Evolutionary conservation across 2,329 filamentous ascomycete species (phyloP).

Genomic region (Monilinia laxa): DNA sequence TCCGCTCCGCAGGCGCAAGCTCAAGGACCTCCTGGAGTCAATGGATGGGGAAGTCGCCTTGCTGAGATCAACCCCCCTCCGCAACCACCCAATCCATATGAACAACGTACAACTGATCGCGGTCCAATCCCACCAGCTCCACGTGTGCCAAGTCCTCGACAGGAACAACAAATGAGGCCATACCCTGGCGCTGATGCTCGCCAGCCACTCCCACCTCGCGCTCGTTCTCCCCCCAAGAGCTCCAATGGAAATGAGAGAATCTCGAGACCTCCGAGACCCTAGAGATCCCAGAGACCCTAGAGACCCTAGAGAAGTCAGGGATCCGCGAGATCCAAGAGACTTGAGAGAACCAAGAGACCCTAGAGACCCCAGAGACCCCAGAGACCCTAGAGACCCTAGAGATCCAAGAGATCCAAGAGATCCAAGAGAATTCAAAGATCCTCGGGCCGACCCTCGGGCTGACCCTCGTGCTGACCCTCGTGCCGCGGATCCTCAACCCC

Average conservation of each 20-base stretch:
- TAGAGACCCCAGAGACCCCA: constrained; percentile 2
- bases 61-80: constrained; percentile 77
- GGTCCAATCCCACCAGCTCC: constrained; percentile 68
- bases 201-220: constrained; percentile 53
- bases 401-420: constrained; percentile 5
- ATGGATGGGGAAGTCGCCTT: constrained; percentile 63
- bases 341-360: neutral
- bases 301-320: constrained; percentile 9
- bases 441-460: constrained; percentile 23
- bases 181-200: constrained; percentile 65
- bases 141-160: constrained; percentile 64
- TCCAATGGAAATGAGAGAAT: constrained; percentile 4
- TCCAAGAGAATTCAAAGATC: constrained; percentile 9
- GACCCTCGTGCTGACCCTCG: constrained; percentile 23
- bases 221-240: constrained; percentile 53
- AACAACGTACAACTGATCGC: constrained; percentile 71
- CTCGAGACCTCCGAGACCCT: constrained; percentile 36
- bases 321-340: constrained; percentile 9
- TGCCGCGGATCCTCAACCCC: constrained; percentile 36
- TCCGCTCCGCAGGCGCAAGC: constrained; percentile 66
- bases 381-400: no score
- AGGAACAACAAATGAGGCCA: constrained; percentile 65
- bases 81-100: constrained; percentile 78
- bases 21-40: constrained; percentile 44
- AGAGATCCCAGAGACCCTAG: constrained; percentile 6